phyloP scores from a whole-genome alignment of 208 protist species.

The Naegleria fowleri region DNA sequence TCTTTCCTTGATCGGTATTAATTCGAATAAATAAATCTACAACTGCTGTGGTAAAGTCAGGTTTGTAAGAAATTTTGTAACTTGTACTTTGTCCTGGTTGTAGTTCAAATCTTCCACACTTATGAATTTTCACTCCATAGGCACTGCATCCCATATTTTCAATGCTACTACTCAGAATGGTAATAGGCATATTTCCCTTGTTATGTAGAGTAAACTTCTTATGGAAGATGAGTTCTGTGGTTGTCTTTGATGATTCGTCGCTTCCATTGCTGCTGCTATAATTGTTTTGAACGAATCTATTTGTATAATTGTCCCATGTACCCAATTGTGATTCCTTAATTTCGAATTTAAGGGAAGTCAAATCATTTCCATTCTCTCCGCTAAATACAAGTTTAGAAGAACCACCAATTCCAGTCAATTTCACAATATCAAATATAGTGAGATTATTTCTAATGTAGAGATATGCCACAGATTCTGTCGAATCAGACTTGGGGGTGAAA shows the following conservation, averaged over 20 bases:
- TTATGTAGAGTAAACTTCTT: not conserved
- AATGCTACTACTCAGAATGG: not conserved
- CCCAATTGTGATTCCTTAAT: conserved; percentile 9
- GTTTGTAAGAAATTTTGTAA: not conserved
- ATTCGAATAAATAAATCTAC: not conserved
- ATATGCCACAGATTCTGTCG: not conserved
- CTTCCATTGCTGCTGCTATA: not conserved
- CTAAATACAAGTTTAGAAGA: not conserved
- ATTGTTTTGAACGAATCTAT: conserved; percentile 12
- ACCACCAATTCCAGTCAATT: not conserved
- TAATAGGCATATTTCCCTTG: not conserved
- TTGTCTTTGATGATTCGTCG: not conserved
- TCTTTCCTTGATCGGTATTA: not conserved
- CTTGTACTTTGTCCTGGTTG: not conserved
- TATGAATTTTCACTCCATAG: not conserved
- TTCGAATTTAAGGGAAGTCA: not conserved
- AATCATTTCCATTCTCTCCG: not conserved
- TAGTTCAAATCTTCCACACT: not conserved
- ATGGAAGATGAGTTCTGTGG: not conserved
- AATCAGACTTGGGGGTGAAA: not conserved
- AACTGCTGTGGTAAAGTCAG: not conserved
- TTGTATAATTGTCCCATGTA: conserved; percentile 9
- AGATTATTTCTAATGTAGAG: conserved; percentile 7
- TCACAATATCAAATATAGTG: not conserved
- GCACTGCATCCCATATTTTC: not conserved